Conservation (phyloP, 1,139 yeast species). For the Candida pseudoviswanathii region DNA sequence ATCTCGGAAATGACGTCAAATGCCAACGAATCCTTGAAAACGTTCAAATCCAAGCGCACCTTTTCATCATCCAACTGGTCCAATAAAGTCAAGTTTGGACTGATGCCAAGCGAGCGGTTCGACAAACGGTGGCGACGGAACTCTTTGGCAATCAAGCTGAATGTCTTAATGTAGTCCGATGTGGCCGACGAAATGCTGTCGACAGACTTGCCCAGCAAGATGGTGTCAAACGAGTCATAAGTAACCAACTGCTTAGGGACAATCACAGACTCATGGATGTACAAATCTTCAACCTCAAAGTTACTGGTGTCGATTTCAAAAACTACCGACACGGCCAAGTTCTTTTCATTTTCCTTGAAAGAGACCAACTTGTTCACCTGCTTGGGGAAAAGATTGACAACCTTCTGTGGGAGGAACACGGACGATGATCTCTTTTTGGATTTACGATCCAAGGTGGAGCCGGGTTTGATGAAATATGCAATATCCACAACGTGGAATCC, state of each 20-base stretch:
- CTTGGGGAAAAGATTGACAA: constrained; percentile 68
- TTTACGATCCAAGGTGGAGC: constrained; percentile 81
- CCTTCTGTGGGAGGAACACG: constrained; percentile 85
- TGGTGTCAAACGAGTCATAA: constrained; percentile 55
- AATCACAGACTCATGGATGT: constrained; percentile 74
- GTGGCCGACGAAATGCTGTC: constrained; percentile 57
- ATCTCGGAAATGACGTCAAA: constrained; percentile 71
- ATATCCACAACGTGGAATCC: constrained; percentile 86
- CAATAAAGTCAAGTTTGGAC: constrained; percentile 66
- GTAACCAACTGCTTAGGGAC: constrained; percentile 58
- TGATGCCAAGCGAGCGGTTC: constrained; percentile 47
- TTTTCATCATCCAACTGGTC: constrained; percentile 87
- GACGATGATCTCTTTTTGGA: constrained; percentile 89
- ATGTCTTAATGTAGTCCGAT: constrained; percentile 65
- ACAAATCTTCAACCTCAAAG: constrained; percentile 74
- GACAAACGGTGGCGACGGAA: constrained; percentile 73
- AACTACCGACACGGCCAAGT: constrained; percentile 76
- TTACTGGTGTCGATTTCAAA: constrained; percentile 77
- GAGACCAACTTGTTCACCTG: constrained; percentile 62
- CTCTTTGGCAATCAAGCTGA: constrained; percentile 66
- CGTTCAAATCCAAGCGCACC: constrained; percentile 68
- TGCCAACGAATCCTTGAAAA: constrained; percentile 65
- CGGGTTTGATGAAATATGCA: constrained; percentile 67
- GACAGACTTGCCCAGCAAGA: constrained; percentile 36
- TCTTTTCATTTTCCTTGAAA: constrained; percentile 60